Evolutionary conservation across 1,139 yeast species (phyloP).

Genomic region (Taphrina populina): DNA sequence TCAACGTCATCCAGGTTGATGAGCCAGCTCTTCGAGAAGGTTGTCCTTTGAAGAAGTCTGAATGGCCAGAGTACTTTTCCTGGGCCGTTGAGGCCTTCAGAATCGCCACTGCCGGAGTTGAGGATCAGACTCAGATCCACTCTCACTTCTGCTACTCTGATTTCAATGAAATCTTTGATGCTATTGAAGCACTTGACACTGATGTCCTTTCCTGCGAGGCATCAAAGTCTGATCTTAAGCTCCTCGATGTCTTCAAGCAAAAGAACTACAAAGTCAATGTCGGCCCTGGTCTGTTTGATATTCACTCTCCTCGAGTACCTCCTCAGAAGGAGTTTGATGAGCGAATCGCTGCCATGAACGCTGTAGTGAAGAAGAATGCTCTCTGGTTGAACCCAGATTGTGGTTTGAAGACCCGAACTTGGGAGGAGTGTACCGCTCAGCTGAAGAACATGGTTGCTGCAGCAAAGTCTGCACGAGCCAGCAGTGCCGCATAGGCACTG

Average conservation of each 20-base stretch:
- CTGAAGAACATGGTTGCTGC: constrained; percentile 98
- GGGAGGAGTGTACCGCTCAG: constrained; percentile 77
- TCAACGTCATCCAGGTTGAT: constrained; percentile 96
- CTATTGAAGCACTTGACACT: constrained; percentile 87
- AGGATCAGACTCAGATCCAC: constrained; percentile 94
- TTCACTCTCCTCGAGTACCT: constrained; percentile 99
- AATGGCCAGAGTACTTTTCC: constrained; percentile 91
- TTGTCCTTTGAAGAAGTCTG: constrained; percentile 94
- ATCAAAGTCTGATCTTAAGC: constrained; percentile 98
- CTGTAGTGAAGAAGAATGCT: constrained; percentile 95
- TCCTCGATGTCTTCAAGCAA: constrained; percentile 86
- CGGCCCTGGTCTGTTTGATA: constrained; percentile 98
- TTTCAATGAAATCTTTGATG: constrained; percentile 74
- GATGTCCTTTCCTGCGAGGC: constrained; percentile 98
- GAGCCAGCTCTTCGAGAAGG: constrained; percentile 99
- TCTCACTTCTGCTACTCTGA: constrained; percentile 99
- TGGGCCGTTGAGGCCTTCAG: constrained; percentile 99
- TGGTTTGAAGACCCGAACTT: constrained; percentile 89
- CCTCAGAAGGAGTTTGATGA: constrained; percentile 92
- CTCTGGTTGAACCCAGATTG: constrained; percentile 99
- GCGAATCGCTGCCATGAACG: constrained; percentile 90
- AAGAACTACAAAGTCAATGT: constrained; percentile 95
- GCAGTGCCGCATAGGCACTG: too few relatives aligned
- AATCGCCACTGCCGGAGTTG: constrained; percentile 98
- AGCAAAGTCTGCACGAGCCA: constrained; percentile 61